Percentiles rank a stretch among this genome's conserved stretches.
These are phyloP conservation scores for Artemisia argyi DNA, from an alignment of 129 eudicot genomes.

Conservation along the genomic window DNA sequence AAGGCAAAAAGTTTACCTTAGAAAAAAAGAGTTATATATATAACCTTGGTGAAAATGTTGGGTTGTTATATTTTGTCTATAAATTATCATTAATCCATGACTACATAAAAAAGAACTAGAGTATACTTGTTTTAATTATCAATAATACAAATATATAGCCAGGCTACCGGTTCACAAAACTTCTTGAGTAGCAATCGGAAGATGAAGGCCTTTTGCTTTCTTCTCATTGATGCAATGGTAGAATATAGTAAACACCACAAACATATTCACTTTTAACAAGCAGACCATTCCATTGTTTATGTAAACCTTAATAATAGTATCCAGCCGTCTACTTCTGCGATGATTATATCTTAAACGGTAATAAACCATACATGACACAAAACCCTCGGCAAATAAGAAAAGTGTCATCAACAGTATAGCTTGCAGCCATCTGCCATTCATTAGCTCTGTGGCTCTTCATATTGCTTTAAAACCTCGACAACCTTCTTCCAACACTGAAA, in stretches of 20 bases:
- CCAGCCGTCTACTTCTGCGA: not conserved
- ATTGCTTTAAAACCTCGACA: constrained; percentile 26
- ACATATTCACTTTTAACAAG: constrained; percentile 23
- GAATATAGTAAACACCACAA: constrained; percentile 20
- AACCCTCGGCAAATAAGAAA: not conserved
- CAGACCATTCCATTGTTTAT: constrained; percentile 4
- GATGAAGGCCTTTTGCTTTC: not conserved
- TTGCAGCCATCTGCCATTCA: constrained; percentile 15
- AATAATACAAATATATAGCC: too few relatives aligned
- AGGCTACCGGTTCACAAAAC: too few relatives aligned
- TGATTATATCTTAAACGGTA: not conserved
- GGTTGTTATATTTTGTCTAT: too few relatives aligned
- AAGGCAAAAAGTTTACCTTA: too few relatives aligned
- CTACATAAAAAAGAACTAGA: too few relatives aligned
- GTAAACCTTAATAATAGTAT: not conserved
- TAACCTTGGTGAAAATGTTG: too few relatives aligned
- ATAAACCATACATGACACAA: not conserved
- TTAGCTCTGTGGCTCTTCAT: constrained; percentile 20
- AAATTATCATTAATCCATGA: too few relatives aligned
- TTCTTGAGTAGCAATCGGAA: not conserved
- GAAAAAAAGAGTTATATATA: too few relatives aligned
- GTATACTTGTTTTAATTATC: too few relatives aligned
- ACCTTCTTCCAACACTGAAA: constrained; percentile 29
- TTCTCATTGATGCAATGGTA: constrained; percentile 14
- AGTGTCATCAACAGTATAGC: constrained; percentile 16